Conservation (phyloP, 805 yeast species). For the Wickerhamiella vanderwaltii region DNA sequence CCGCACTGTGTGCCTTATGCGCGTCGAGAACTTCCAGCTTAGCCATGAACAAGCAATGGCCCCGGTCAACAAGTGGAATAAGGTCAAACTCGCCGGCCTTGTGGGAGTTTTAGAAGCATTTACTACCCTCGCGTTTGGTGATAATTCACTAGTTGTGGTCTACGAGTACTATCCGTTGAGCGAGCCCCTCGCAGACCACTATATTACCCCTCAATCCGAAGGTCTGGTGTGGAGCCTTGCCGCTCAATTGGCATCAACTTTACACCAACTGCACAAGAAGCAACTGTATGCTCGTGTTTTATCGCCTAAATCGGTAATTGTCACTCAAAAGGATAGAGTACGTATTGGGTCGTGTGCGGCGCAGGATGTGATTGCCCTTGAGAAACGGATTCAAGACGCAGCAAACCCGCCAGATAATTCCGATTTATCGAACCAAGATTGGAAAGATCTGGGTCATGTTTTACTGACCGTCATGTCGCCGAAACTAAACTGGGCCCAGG, state of each 20-base stretch:
- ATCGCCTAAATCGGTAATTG: conserved; percentile 55
- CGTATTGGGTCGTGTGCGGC: conserved; percentile 63
- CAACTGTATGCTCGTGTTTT: conserved; percentile 49
- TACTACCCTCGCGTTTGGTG: conserved; percentile 77
- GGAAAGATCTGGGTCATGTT: conserved; percentile 40
- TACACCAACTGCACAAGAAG: conserved; percentile 52
- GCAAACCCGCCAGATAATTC: conserved; percentile 1
- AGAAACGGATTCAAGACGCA: conserved; percentile 23
- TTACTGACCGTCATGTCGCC: conserved; percentile 41
- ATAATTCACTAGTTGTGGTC: conserved; percentile 57
- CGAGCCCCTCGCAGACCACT: conserved; percentile 55
- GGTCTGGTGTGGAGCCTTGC: conserved; percentile 62
- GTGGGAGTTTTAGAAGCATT: conserved; percentile 69
- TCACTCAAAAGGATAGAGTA: conserved; percentile 59
- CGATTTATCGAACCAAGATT: conserved; percentile 33
- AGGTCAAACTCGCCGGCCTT: conserved; percentile 41
- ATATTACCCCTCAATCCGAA: conserved; percentile 44
- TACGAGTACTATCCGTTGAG: conserved; percentile 81
- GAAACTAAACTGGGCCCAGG: conserved; percentile 6
- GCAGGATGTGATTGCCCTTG: conserved; percentile 42
- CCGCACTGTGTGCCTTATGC: conserved; percentile 57
- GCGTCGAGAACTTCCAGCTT: conserved; percentile 49
- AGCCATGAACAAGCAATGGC: conserved; percentile 48
- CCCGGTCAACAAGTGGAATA: conserved; percentile 57
- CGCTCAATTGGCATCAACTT: conserved; percentile 61